Evolutionary conservation across 768 basidiomycete species (phyloP).

Genomic region (Ramaria rubella): DNA sequence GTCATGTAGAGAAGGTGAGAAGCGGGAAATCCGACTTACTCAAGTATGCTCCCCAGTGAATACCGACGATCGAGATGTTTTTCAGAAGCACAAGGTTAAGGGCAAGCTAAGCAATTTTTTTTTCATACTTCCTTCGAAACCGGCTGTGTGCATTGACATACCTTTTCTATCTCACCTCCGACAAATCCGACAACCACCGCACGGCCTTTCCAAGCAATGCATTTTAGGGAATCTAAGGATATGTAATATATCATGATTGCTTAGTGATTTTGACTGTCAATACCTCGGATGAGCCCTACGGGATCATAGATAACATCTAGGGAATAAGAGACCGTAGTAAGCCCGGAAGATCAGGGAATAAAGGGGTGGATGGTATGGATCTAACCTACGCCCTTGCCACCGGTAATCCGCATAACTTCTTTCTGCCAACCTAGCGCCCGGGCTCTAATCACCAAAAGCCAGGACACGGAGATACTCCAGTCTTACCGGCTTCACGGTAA

Average conservation of each 20-base stretch:
- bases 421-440: constrained; percentile 70
- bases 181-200: constrained; percentile 93
- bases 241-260: neutral
- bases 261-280: constrained; percentile 6
- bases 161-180: constrained; percentile 78
- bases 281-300: constrained; percentile 70
- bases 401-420: constrained; percentile 76
- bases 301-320: constrained; percentile 76
- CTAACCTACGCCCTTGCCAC: constrained; percentile 69
- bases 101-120: constrained; percentile 50
- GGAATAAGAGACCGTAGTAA: too few relatives aligned
- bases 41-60: constrained; percentile 82
- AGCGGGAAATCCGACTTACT: constrained; percentile 36
- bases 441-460: neutral
- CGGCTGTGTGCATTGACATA: constrained; percentile 25
- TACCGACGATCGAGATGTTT: constrained; percentile 75
- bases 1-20: constrained; percentile 4
- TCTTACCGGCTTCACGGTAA: constrained; percentile 48
- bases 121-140: neutral
- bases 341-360: too few relatives aligned
- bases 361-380: too few relatives aligned
- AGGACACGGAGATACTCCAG: neutral
- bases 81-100: constrained; percentile 73
- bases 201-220: constrained; percentile 91
- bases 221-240: constrained; percentile 71